phyloP scores from a whole-genome alignment of 148 eudicot species.

The Rhododendron vialii region DNA sequence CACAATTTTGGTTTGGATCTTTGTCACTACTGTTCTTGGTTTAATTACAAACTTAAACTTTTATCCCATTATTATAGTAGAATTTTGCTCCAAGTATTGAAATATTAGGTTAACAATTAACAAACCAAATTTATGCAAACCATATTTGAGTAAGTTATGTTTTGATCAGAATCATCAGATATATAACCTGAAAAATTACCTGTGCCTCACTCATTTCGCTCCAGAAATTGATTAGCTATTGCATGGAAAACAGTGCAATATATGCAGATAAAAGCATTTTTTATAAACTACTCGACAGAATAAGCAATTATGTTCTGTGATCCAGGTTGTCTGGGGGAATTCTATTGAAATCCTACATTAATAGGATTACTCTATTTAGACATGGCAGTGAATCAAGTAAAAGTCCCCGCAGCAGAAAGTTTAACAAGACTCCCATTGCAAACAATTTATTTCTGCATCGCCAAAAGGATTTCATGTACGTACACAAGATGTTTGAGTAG shows the following conservation, averaged over 20 bases:
- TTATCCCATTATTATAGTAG: no score
- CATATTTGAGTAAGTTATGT: background rate
- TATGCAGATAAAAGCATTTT: no score
- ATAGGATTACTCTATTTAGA: no score
- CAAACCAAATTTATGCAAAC: background rate
- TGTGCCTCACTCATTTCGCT: background rate
- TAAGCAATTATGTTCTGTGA: no score
- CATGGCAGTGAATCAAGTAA: background rate
- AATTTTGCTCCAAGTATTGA: background rate
- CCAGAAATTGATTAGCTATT: background rate
- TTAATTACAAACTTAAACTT: background rate
- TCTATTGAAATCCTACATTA: no score
- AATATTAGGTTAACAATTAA: background rate
- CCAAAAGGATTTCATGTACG: background rate
- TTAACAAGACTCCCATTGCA: background rate
- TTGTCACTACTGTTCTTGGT: background rate
- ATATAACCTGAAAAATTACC: background rate
- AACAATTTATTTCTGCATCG: background rate
- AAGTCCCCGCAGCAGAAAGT: background rate
- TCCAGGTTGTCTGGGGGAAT: no score
- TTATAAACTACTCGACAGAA: no score
- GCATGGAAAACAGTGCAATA: background rate
- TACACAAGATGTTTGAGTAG: background rate
- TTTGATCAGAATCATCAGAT: background rate
- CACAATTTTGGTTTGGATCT: background rate